phyloP scores from a whole-genome alignment of 257 asterid genomes.

The Scutellaria baicalensis region DNA sequence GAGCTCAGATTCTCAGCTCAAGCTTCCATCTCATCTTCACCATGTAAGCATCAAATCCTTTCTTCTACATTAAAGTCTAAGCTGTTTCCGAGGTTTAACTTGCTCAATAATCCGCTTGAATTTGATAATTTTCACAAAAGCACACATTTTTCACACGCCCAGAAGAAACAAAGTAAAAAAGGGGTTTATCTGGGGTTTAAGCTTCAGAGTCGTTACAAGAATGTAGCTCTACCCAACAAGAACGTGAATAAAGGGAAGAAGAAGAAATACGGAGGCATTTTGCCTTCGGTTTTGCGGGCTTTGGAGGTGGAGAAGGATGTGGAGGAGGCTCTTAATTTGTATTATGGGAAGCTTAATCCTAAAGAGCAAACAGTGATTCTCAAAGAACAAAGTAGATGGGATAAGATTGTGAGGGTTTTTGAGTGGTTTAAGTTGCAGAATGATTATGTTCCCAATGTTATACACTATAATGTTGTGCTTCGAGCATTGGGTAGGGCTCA shows the following conservation, averaged over 20 bases:
- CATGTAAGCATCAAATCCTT: constrained; percentile 49
- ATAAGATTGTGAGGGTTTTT: constrained; percentile 66
- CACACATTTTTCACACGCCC: constrained; percentile 20
- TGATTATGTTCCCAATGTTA: constrained; percentile 74
- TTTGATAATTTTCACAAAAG: constrained; percentile 6
- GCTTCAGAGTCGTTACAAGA: constrained; percentile 40
- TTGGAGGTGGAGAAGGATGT: constrained; percentile 57
- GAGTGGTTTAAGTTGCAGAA: constrained; percentile 78
- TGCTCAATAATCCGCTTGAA: constrained; percentile 3
- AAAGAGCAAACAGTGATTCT: constrained; percentile 86
- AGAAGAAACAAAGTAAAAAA: constrained; percentile 19
- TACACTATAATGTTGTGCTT: constrained; percentile 88
- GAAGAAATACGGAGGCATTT: constrained; percentile 55
- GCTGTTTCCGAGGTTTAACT: constrained; percentile 38
- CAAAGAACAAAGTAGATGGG: constrained; percentile 82
- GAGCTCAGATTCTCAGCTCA: constrained; percentile 26
- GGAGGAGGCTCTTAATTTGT: constrained; percentile 47
- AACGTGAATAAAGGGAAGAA: constrained; percentile 34
- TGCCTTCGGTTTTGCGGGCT: constrained; percentile 58
- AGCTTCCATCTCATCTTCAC: constrained; percentile 24
- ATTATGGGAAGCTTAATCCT: constrained; percentile 62
- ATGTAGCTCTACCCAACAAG: constrained; percentile 29
- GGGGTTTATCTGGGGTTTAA: constrained; percentile 48
- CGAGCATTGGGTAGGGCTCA: constrained; percentile 72
- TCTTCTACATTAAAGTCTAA: constrained; percentile 23